These are phyloP conservation scores for Fraxinus pennsylvanica DNA, from an alignment of 257 asterid species.

Conservation along the genomic window DNA sequence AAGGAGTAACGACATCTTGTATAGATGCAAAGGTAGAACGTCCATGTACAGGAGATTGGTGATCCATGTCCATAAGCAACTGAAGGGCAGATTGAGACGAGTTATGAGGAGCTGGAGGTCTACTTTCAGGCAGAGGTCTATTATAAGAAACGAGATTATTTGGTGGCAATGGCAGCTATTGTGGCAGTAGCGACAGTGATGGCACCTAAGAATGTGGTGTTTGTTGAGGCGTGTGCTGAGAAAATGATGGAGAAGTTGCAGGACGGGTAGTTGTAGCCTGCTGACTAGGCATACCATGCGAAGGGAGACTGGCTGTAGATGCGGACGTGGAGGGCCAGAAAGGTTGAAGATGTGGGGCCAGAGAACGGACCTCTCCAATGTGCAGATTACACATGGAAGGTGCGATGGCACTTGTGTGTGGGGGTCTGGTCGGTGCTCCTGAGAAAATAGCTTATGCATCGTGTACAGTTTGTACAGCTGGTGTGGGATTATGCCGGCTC, in stretches of 20 bases:
- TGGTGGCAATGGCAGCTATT: constrained; percentile 6
- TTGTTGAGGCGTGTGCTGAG: constrained; percentile 8
- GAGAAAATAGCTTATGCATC: constrained; percentile 39
- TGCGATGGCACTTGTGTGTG: constrained; percentile 48
- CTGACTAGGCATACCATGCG: constrained; percentile 24
- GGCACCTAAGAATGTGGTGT: constrained; percentile 13
- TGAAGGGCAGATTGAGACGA: constrained; percentile 12
- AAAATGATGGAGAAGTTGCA: constrained; percentile 22
- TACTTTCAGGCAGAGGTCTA: constrained; percentile 16
- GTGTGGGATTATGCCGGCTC: constrained; percentile 35
- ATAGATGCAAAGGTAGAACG: neutral
- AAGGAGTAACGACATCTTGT: constrained; percentile 23
- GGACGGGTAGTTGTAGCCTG: neutral
- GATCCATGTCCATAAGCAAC: constrained; percentile 21
- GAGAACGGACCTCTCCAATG: constrained; percentile 41
- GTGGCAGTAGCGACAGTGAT: constrained; percentile 9
- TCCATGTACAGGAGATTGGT: constrained; percentile 2
- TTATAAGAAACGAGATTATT: constrained; percentile 4
- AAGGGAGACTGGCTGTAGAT: constrained; percentile 19
- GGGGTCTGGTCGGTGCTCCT: constrained; percentile 52
- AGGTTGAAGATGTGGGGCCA: constrained; percentile 50
- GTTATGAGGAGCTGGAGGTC: constrained; percentile 1
- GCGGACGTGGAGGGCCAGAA: constrained; percentile 39
- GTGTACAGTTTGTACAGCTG: constrained; percentile 30
- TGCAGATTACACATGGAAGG: constrained; percentile 41